These are phyloP conservation scores for Flaveria robusta DNA, from an alignment of 129 eudicot species.

Conservation along the genomic window DNA sequence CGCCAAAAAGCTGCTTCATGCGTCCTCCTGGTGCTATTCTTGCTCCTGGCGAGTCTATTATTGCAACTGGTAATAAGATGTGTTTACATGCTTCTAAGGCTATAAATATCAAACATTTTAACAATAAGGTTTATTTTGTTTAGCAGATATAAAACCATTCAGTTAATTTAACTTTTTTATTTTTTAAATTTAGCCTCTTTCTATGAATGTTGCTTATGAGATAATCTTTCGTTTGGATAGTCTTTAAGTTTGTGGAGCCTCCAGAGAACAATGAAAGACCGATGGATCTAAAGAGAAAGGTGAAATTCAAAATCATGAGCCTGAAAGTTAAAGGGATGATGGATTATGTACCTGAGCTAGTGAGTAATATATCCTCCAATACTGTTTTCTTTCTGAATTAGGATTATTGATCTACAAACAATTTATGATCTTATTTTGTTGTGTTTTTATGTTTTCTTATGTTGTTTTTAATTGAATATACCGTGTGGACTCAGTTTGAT, in stretches of 20 bases:
- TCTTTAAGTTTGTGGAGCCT: slow-evolving; percentile 84
- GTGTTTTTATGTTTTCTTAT: not conserved
- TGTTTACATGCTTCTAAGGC: not conserved
- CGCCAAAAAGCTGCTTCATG: slow-evolving; percentile 99
- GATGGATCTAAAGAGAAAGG: slow-evolving; percentile 66
- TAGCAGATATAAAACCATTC: not conserved
- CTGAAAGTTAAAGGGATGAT: slow-evolving; percentile 77
- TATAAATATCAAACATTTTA: slow-evolving; percentile 8
- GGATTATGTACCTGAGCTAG: slow-evolving; percentile 86
- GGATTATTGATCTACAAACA: not conserved
- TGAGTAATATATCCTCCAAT: slow-evolving; percentile 28
- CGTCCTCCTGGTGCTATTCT: slow-evolving; percentile 97
- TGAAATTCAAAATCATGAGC: slow-evolving; percentile 90
- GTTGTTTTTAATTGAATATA: slow-evolving; percentile 10
- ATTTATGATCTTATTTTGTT: not conserved
- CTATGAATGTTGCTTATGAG: slow-evolving; percentile 8
- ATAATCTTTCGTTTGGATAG: slow-evolving; percentile 42
- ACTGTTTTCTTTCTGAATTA: not conserved
- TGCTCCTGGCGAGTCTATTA: slow-evolving; percentile 81
- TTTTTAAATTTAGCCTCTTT: not conserved
- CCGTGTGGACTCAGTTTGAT: slow-evolving; percentile 44
- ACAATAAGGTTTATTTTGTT: slow-evolving; percentile 2
- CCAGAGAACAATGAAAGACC: slow-evolving; percentile 80
- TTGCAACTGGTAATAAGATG: slow-evolving; percentile 74
- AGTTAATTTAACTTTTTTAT: not conserved